Evolutionary conservation across 169 alveolate species (phyloP), one percentile per base, ranked within the genome.

Genomic region (Besnoitia besnoiti): DNA sequence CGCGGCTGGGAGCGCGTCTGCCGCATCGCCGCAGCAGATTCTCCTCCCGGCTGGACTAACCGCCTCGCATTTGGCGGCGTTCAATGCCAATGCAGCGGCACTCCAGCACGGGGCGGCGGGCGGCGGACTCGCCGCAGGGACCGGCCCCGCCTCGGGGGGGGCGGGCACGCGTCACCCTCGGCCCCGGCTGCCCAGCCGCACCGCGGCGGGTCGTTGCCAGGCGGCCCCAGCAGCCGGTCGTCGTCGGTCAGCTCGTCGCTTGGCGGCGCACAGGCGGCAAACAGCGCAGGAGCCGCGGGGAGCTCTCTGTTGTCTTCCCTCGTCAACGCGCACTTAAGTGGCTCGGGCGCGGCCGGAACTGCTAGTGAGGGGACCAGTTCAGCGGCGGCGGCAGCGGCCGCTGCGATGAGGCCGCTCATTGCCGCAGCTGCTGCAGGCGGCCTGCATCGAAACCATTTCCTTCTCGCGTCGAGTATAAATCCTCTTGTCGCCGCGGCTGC

Each of bases 341-440:
- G 76, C 37, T 8, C 76, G 30, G 76, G 40, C 19, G 80, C 39
- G 8, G n/a, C 80, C 2, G 80, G 47, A 33, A 35, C 80, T 67
- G 80, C 46, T 0, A 35, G 80, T 42, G 14, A 30, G 10, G 80
- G 14, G 10, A 30, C 42, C 30, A 67, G 12, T 7, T 35, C 80
- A 5, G 44, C 46, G 10, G 80, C 80, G 14, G 47, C 42, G 7
- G 80, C 80, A 2, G 80, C 80, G 5, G 77, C 77, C 39, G 80
- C 80, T 0, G 80, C 80, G n/a, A 67, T 67, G 80, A 37, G 80
- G 47, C 80, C 80, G 21, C 80, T 67, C 40, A 35, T 67, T 7
- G 80, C 80, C 21, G 80, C 80, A 24, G 80, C 80, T 1, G 80
- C 46, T 16, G 77, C 77, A 10, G 12, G 80, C n/a, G 80, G 80